A percentile compares a stretch with the other conserved stretches of the same genome.
Evolutionary conservation across 768 basidiomycete species (phyloP).

Genomic region (Basidioascus undulatus): DNA sequence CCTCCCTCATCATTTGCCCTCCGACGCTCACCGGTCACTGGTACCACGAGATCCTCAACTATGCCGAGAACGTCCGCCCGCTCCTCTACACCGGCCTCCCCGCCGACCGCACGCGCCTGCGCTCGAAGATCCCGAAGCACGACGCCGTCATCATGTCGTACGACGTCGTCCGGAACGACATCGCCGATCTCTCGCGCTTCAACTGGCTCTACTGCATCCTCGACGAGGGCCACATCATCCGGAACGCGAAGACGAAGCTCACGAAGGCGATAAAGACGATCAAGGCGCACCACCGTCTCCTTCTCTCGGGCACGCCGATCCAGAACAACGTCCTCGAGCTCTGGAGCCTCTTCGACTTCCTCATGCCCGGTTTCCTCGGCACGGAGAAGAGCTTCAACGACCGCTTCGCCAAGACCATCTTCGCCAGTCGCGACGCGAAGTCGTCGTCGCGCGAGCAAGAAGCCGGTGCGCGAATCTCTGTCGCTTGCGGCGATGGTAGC

Average conservation of each 20-base stretch:
- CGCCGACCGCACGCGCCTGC: constrained; percentile 46
- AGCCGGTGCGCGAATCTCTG: constrained; percentile 37
- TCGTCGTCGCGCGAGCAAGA: constrained; percentile 59
- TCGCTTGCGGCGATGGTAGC: neutral
- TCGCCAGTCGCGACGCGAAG: constrained; percentile 85
- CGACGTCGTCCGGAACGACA: constrained; percentile 90
- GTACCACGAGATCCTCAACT: constrained; percentile 94
- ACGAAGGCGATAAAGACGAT: constrained; percentile 86
- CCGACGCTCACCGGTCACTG: constrained; percentile 96
- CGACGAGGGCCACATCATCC: constrained; percentile 96
- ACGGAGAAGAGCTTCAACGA: constrained; percentile 85
- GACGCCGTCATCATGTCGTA: constrained; percentile 96
- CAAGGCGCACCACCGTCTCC: constrained; percentile 71
- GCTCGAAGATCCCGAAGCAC: constrained; percentile 37
- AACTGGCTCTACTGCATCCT: constrained; percentile 90
- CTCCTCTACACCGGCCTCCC: constrained; percentile 74
- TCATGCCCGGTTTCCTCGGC: constrained; percentile 99
- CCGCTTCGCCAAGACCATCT: constrained; percentile 81
- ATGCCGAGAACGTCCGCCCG: constrained; percentile 57
- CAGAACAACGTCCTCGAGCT: constrained; percentile 96
- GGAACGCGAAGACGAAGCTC: constrained; percentile 93
- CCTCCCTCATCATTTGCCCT: constrained; percentile 85
- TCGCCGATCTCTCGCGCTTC: constrained; percentile 40
- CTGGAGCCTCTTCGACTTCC: constrained; percentile 96
- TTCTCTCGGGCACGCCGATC: constrained; percentile 91